Percentiles rank a stretch among this genome's conserved stretches.
Evolutionary conservation across 768 basidiomycete genomes (phyloP).

Genomic region (Tylopilus balloui): DNA sequence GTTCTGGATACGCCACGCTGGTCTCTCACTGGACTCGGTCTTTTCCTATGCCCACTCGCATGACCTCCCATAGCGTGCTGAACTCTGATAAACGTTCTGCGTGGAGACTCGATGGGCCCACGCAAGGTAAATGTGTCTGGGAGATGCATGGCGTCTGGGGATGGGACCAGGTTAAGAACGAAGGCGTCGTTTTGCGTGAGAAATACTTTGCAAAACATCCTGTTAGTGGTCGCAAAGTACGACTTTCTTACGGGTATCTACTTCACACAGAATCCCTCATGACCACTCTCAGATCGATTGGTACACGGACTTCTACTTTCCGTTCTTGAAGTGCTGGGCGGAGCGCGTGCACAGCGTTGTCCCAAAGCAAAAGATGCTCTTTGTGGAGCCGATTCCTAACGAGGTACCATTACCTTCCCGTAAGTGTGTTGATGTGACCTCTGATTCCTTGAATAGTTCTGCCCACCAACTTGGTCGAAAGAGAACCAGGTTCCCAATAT

Average conservation of each 20-base stretch:
- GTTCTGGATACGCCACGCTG: conserved; percentile 75
- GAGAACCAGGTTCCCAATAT: conserved; percentile 58
- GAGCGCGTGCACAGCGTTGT: conserved; percentile 48
- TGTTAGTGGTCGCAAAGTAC: conserved; percentile 54
- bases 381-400: conserved; percentile 89
- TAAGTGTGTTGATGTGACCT: neutral
- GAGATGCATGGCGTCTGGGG: conserved; percentile 93
- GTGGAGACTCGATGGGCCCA: conserved; percentile 76
- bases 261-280: neutral
- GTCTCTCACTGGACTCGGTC: conserved; percentile 81
- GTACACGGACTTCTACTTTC: conserved; percentile 83
- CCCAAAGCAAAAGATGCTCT: conserved; percentile 54
- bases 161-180: conserved; percentile 63
- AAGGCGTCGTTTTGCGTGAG: conserved; percentile 74
- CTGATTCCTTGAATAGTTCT: conserved; percentile 51
- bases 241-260: conserved; percentile 4
- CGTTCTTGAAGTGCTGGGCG: conserved; percentile 68
- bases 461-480: conserved; percentile 70
- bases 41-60: conserved; percentile 82
- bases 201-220: conserved; percentile 81
- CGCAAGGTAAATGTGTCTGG: conserved; percentile 73
- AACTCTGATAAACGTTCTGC: conserved; percentile 57
- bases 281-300: conserved; percentile 59
- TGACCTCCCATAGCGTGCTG: conserved; percentile 52
- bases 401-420: conserved; percentile 50